phyloP scores from a whole-genome alignment of 768 basidiomycete genomes.

The Pilatotrama ljubarskyi region DNA sequence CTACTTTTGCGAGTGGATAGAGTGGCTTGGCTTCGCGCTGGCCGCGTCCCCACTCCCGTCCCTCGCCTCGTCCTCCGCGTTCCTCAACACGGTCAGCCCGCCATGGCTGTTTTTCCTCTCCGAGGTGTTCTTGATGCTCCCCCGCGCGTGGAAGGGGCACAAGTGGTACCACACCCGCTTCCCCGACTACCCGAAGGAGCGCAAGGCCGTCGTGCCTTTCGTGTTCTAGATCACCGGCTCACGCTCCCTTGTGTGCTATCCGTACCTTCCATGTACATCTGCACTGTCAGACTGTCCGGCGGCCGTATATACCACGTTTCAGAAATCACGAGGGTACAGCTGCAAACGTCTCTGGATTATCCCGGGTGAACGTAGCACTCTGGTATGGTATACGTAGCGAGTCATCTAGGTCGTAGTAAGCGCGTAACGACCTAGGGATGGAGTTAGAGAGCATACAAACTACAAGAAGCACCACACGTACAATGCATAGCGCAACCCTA shows the following conservation, averaged over 20 bases:
- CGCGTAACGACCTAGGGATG: not conserved
- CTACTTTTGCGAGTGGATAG: conserved; percentile 93
- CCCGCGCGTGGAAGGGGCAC: conserved; percentile 80
- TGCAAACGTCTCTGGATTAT: conserved; percentile 7
- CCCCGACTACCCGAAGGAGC: conserved; percentile 72
- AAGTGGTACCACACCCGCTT: conserved; percentile 83
- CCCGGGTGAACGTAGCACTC: conserved; percentile 1
- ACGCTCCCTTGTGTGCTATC: too few species aligned
- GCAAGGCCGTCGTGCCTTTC: conserved; percentile 81
- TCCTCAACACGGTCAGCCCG: conserved; percentile 52
- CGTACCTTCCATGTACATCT: not conserved
- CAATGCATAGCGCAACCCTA: not conserved
- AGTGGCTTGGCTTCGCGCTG: conserved; percentile 88
- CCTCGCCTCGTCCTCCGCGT: conserved; percentile 33
- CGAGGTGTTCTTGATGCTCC: conserved; percentile 78
- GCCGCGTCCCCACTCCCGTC: conserved; percentile 58
- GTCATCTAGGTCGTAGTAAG: conserved; percentile 15
- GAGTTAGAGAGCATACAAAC: not conserved
- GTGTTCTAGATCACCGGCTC: too few species aligned
- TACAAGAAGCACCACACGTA: not conserved
- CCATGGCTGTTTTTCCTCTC: conserved; percentile 79
- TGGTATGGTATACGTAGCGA: conserved; percentile 14
- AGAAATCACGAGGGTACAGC: not conserved
- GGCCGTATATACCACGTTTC: not conserved
- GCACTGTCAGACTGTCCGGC: not conserved